phyloP scores from a whole-genome alignment of 176 grass and related monocot species.

The Puccinellia tenuiflora region DNA sequence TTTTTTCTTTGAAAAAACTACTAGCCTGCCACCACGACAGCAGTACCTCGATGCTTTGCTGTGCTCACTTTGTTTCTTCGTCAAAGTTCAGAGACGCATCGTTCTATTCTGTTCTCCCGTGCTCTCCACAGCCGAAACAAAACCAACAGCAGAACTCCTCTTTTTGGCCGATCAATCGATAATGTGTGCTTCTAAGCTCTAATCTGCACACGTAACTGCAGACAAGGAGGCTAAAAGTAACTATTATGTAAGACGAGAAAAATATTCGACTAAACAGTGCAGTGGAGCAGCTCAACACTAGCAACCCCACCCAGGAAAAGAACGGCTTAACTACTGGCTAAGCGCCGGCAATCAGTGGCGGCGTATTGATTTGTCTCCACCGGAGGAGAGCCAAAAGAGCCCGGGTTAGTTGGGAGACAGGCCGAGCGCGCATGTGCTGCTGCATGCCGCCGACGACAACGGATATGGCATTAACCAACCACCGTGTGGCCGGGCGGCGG shows the following conservation, averaged over 20 bases:
- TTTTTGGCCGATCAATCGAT: not conserved
- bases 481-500: not conserved
- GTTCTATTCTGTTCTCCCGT: not conserved
- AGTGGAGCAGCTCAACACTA: not conserved
- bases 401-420: constrained; percentile 25
- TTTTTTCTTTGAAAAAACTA: too few species aligned
- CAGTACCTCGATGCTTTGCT: not conserved
- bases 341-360: not conserved
- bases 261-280: not conserved
- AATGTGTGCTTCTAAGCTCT: too few species aligned
- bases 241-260: constrained; percentile 25
- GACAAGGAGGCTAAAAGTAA: not conserved
- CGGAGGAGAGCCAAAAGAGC: not conserved
- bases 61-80: not conserved
- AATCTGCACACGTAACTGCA: not conserved
- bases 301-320: constrained; percentile 9
- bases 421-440: constrained; percentile 7
- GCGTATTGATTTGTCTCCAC: constrained; percentile 10
- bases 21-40: not conserved
- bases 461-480: too few species aligned
- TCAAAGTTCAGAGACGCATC: not conserved
- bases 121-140: not conserved
- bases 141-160: not conserved
- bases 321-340: not conserved
- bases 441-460: too few species aligned